These are phyloP conservation scores for Cercospora sojina DNA, from an alignment of 2,329 filamentous ascomycete species.

Conservation along the genomic window DNA sequence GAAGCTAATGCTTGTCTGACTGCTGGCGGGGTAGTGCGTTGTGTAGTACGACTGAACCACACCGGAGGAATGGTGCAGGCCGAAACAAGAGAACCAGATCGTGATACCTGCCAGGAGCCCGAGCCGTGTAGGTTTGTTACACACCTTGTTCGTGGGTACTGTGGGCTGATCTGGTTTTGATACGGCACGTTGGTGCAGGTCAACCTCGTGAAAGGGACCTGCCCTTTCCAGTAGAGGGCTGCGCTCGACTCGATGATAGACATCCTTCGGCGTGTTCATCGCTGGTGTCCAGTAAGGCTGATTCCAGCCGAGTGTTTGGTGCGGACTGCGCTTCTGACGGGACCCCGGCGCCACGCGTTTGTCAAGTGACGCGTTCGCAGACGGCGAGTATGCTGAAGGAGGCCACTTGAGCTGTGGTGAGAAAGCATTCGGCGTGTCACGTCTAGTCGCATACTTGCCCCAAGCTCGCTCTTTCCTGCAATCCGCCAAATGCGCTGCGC, in stretches of 20 bases:
- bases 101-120: neutral
- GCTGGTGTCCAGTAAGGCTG: neutral
- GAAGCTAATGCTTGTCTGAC: neutral
- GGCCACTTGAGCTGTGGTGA: neutral
- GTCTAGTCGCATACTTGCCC: neutral
- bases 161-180: neutral
- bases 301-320: slow-evolving; percentile 1
- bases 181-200: neutral
- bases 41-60: neutral
- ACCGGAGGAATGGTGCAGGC: neutral
- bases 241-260: neutral
- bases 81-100: neutral
- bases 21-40: neutral
- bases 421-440: neutral
- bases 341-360: neutral
- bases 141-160: neutral
- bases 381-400: neutral
- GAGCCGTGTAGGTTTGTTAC: neutral
- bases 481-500: neutral
- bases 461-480: neutral
- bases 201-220: neutral
- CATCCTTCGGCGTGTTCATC: neutral
- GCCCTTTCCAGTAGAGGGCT: neutral
- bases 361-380: neutral
- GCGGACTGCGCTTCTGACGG: neutral